Base-by-base conservation (phyloP, 257 asterid genomes). In the Nicotiana tabacum region DNA sequence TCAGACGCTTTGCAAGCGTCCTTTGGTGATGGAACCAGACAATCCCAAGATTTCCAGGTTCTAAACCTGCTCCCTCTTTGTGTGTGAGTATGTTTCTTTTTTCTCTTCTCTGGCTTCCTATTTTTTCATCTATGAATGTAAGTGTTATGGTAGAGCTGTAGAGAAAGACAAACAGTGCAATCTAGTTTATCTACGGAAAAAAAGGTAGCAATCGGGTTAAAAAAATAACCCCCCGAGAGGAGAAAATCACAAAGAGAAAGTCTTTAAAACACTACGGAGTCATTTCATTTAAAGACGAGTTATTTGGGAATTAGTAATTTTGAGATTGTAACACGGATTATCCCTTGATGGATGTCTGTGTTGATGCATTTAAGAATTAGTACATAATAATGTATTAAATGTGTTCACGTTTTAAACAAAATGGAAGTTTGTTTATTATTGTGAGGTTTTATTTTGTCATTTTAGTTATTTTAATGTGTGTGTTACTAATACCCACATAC, bases 41-140 rank as follows among this genome's bases (percentile, higher is more conserved):
- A 89, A 81, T 91, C 99, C 58, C 98, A 93, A 85, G 99, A 96
- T 92, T 96, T 96, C 80, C 98, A 94, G 99, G 99, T 96, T 62
- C 78, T 51, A 46, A 72, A 46, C 24, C 60, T 39, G 60, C 58
- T 70, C 58, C 78, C 12, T 24, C 70, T 82, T 18, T 4, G 27
- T 56, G 35, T 43, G 8, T 16, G 11, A 18, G 8, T 29, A 4
- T 35, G 46, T 55, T 4, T 18, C 2, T 43, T 48, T 29, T 12
- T 17, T 51, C 9, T 58, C 56, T 60, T 56, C 48, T 4, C 78
- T 78, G 65, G 9, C 18, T 76, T 76, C 64, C 64, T 32, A 51
- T 51, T 51, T 15, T 74, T 61, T 27, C 64, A 51, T 51, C 16
- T 76, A 51, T 76, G 29, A 16, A 76, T 27, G n/a, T 51, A 51